phyloP scores from a whole-genome alignment of 768 basidiomycete genomes.

The Phylloporus arenicola region DNA sequence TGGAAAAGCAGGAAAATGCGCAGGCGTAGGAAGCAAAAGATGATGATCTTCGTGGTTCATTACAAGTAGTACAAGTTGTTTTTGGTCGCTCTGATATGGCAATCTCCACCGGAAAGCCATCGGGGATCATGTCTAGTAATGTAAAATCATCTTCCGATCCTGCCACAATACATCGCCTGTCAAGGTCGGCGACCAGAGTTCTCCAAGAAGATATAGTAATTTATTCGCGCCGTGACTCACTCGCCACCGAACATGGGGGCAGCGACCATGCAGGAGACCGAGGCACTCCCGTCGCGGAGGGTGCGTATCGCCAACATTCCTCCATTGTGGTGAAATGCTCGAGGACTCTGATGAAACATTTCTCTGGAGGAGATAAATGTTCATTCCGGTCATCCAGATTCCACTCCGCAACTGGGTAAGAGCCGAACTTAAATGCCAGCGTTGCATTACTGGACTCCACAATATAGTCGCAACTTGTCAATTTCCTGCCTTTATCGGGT shows the following conservation, averaged over 20 bases:
- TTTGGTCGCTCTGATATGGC: background rate
- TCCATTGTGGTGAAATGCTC: background rate
- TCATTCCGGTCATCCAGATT: background rate
- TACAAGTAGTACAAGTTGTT: background rate
- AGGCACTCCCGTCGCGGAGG: background rate
- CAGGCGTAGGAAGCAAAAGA: constrained; percentile 53
- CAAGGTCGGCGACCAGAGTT: background rate
- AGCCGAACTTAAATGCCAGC: background rate
- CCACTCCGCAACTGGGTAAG: background rate
- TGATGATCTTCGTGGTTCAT: constrained; percentile 16
- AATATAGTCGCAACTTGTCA: background rate
- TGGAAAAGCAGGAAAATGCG: constrained; percentile 73
- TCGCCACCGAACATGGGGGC: background rate
- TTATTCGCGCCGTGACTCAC: too few species aligned
- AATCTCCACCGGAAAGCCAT: background rate
- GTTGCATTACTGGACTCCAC: background rate
- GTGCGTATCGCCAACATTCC: background rate
- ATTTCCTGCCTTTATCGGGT: background rate
- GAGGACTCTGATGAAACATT: background rate
- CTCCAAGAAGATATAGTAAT: background rate
- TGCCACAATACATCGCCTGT: background rate
- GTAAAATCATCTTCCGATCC: background rate
- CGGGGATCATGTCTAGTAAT: background rate
- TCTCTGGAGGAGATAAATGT: background rate
- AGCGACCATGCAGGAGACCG: background rate